Evolutionary conservation across 495 filamentous ascomycete genomes (phyloP), one percentile per base, ranked within the genome.

Genomic region (Hyaloscypha finlandica): DNA sequence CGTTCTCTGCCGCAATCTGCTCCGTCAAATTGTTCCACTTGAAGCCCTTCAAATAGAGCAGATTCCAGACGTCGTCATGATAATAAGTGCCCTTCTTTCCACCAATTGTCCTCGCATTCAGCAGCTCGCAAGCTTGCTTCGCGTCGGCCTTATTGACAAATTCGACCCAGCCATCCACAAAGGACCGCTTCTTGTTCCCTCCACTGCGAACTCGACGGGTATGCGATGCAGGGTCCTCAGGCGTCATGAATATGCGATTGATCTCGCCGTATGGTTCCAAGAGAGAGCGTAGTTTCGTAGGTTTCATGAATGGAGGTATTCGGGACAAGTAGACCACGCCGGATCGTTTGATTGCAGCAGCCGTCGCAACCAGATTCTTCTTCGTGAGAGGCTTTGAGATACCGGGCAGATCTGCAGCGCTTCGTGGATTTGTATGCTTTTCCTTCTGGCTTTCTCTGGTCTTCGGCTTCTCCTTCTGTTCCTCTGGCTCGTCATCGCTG

Each of bases 291-390:
- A 98, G 77, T 53, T 93, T 92, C 54, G 81, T 80, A 19, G 96
- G 96, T 73, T 95, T 96, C 84, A 99, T 92, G 77, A 96, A 97
- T 8, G 95, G 95, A 25, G 96, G 95, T 29, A 97, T 84, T 53
- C 94, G 90, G 4, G 92, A 96, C 61, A 98, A 81, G 74, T 97
- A 98, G 59, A 97, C 79, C 4, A 97, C 89, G 45, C 94, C 94
- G 0, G 90, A 89, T 70, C 83, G 86, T 51, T 83, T 83, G 59
- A 86, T 80, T 9, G 85, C 84, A 45, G 78, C 78, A 63, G 85
- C 84, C 19, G 83, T 82, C 20, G 78, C 79, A n/a, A 85, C 79
- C 61, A 90, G 81, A 65, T 86, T 87, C 74, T 85, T 88, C 59
- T 84, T 85, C 19, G 77, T 82, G 22, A 88, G 74, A 8, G 85